These are phyloP conservation scores for Mycogone perniciosa DNA, from an alignment of 2,329 filamentous ascomycete genomes.

Conservation along the genomic window DNA sequence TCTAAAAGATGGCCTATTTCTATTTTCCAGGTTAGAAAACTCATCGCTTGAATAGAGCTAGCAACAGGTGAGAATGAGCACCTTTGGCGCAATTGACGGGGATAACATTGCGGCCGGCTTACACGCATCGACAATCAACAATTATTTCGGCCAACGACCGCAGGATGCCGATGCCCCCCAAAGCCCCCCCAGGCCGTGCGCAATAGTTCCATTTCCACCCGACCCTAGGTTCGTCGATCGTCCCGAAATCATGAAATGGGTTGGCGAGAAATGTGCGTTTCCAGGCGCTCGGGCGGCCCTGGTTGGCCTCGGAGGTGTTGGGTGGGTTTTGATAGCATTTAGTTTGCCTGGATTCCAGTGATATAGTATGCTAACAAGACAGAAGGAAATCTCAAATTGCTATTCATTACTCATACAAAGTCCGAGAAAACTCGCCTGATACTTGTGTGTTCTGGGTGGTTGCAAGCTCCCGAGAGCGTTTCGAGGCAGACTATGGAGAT, in stretches of 20 bases:
- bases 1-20: no score
- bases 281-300: constrained; percentile 22
- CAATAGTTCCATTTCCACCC: constrained; percentile 22
- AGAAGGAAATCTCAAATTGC: constrained; percentile 1
- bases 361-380: neutral
- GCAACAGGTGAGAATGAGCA: no score
- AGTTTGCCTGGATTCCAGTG: neutral
- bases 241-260: constrained; percentile 20
- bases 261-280: constrained; percentile 17
- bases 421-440: neutral
- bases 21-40: no score
- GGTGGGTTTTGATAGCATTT: constrained; percentile 11
- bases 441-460: constrained; percentile 1
- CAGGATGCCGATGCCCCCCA: neutral
- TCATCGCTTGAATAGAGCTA: no score
- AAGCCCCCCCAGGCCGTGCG: neutral
- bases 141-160: neutral
- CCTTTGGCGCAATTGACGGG: no score
- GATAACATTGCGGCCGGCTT: no score
- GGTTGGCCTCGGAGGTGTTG: constrained; percentile 29
- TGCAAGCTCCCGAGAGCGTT: neutral
- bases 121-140: no score
- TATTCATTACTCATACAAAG: neutral
- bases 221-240: constrained; percentile 27
- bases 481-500: neutral